Conservation (phyloP, 768 basidiomycete genomes). For the Suillus hirtellus region DNA sequence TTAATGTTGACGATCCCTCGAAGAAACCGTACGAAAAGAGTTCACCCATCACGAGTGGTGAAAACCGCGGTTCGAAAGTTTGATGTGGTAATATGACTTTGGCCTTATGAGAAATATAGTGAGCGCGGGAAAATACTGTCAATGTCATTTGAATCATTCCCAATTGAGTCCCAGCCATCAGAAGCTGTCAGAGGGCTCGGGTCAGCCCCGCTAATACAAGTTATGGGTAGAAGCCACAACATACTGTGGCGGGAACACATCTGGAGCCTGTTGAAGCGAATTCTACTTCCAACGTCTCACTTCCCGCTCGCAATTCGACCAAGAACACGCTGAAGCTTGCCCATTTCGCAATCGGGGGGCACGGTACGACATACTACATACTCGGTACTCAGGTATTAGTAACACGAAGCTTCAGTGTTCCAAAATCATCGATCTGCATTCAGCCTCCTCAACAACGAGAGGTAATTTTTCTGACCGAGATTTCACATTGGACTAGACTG, state of each 20-base stretch:
- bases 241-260: background rate
- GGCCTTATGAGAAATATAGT: too few relatives aligned
- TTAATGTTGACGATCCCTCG: constrained; percentile 27
- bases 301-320: background rate
- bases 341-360: background rate
- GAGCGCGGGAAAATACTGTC: background rate
- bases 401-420: constrained; percentile 15
- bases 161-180: too few relatives aligned
- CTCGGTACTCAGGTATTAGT: background rate
- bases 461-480: background rate
- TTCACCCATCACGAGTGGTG: constrained; percentile 16
- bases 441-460: background rate
- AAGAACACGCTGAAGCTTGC: background rate
- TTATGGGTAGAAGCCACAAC: background rate
- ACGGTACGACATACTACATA: background rate
- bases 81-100: background rate
- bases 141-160: background rate
- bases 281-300: background rate
- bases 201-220: too few relatives aligned
- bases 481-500: background rate
- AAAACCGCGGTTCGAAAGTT: background rate
- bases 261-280: background rate
- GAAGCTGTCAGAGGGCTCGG: too few relatives aligned
- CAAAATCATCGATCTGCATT: background rate
- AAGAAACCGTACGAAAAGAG: constrained; percentile 12